Evolutionary conservation across 371 early-diverging fungal genomes (phyloP), one percentile per base, ranked within the genome.

Genomic region (Phascolomyces articulosus): DNA sequence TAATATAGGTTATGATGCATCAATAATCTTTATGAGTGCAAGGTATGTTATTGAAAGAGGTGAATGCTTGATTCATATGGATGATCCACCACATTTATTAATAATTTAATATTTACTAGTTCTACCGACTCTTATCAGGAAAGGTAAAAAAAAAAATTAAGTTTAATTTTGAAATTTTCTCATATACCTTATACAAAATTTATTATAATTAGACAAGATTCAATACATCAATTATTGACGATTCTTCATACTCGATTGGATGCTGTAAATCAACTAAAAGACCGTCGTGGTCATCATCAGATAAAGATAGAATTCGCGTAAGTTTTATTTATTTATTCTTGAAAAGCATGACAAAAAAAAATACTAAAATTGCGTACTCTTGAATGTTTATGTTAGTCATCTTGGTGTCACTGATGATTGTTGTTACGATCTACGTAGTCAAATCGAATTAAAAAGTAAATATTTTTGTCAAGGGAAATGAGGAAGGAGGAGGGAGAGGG

Each of bases 381-480:
- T n/a, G n/a, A 44, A 18, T 44, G 16, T n/a, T 44, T 4, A 18
- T 44, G 16, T 10, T 24, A 51, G 51, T 1, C n/a, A 51, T 24
- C 21, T 51, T 24, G 51, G 51, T 51, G 23, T 51, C 15, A 51
- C 51, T 7, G 51, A 51, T 51, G 51, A 51, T 24, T 10, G 26
- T 51, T 51, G 51, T n/a, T 51, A 51, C 23, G 51, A 51, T 51
- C 11, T 51, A n/a, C 51, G 26, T 24, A 51, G 10, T 51, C 51
- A 51, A 13, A 10, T 21, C 20, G 10, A 20, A 3, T 24, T 51
- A 0, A 51, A 51, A 51, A 51, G 51, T 51, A 51, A 24, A 23
- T 51, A n/a, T n/a, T n/a, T n/a, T n/a, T n/a, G n/a, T n/a, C n/a
- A n/a, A 9, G n/a, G 26, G 24, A n/a, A 24, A n/a, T 23, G 51